phyloP scores from a whole-genome alignment of 192 early-diverging fungal genomes.

The Entomortierella beljakovae region DNA sequence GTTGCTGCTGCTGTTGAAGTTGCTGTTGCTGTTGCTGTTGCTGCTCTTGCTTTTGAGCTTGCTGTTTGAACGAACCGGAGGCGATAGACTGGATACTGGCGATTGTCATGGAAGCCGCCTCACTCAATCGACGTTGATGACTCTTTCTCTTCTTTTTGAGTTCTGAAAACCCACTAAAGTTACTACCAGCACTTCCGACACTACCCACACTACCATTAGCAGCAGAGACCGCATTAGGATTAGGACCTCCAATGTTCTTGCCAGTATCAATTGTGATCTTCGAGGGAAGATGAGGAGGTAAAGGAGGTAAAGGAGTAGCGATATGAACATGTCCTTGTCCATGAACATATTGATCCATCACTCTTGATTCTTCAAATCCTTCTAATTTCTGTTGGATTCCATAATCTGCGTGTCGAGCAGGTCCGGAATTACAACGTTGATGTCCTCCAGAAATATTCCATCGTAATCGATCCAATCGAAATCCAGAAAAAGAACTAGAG shows the following conservation, averaged over 20 bases:
- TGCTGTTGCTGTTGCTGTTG: constrained; percentile 11
- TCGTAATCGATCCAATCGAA: constrained; percentile 19
- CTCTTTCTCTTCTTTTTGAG: constrained; percentile 26
- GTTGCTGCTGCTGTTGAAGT: constrained; percentile 15
- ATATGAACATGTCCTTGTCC: not conserved
- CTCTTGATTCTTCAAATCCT: constrained; percentile 5
- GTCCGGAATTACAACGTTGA: constrained; percentile 38
- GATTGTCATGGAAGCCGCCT: constrained; percentile 25
- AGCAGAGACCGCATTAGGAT: too few relatives aligned
- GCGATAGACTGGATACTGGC: constrained; percentile 9
- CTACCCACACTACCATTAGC: not conserved
- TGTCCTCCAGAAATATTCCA: constrained; percentile 21
- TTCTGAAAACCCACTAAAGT: too few relatives aligned
- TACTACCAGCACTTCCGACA: not conserved
- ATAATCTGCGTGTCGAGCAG: constrained; percentile 24
- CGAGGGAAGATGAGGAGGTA: constrained; percentile 7
- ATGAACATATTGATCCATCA: constrained; percentile 21
- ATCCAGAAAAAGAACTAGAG: not conserved
- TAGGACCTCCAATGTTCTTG: not conserved
- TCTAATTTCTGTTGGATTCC: constrained; percentile 12
- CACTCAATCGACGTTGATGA: constrained; percentile 32
- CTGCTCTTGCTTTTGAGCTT: constrained; percentile 6
- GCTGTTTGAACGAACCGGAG: constrained; percentile 1
- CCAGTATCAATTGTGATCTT: not conserved
- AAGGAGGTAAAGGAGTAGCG: not conserved